Conservation (phyloP, 306 rosid species). For the Dalbergia oliveri region DNA sequence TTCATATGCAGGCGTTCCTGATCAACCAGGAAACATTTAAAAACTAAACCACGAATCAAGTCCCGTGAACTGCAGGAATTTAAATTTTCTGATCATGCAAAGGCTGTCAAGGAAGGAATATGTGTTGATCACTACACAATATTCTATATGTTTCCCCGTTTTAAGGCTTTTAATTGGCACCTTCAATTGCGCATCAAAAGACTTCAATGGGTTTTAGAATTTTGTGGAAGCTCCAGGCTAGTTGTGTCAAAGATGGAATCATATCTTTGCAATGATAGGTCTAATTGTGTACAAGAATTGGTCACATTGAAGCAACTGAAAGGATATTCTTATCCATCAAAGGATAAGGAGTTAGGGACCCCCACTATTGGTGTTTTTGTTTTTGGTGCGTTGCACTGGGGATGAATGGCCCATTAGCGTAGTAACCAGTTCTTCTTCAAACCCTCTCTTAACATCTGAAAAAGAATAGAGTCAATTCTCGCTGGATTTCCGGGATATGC, state of each 20-base stretch:
- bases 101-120: conserved; percentile 32
- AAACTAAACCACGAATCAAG: not conserved
- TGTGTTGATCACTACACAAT: conserved; percentile 20
- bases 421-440: conserved; percentile 28
- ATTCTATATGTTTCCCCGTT: conserved; percentile 13
- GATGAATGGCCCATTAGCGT: conserved; percentile 46
- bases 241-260: conserved; percentile 22
- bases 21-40: conserved; percentile 1
- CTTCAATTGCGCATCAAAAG: not conserved
- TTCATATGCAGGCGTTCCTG: not conserved
- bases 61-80: too few species aligned
- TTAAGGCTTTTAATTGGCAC: conserved; percentile 12
- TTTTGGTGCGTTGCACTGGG: not conserved
- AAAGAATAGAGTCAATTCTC: conserved; percentile 35
- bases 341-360: conserved; percentile 36
- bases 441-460: conserved; percentile 4
- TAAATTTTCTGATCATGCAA: not conserved
- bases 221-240: conserved; percentile 17
- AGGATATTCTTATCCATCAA: conserved; percentile 13
- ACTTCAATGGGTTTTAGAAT: conserved; percentile 27
- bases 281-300: conserved; percentile 37
- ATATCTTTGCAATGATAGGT: conserved; percentile 33
- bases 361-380: conserved; percentile 17
- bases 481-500: conserved; percentile 69
- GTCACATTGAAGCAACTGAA: conserved; percentile 42